phyloP scores from a whole-genome alignment of 805 yeast species.

The Yamadazyma kitorensis region DNA sequence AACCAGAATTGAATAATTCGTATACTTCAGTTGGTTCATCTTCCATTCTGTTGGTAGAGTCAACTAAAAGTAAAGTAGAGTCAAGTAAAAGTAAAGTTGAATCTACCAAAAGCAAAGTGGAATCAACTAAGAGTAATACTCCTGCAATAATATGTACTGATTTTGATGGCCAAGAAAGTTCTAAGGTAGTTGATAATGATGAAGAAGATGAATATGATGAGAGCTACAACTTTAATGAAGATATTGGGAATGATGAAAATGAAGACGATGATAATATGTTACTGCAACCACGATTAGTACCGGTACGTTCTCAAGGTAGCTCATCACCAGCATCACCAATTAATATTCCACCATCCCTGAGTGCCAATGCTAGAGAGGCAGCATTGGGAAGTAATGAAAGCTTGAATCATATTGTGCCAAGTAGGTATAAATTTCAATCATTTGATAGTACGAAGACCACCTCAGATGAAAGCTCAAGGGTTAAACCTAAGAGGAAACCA shows the following conservation, averaged over 20 bases:
- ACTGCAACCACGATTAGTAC: background rate
- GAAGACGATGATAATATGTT: background rate
- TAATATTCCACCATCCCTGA: constrained; percentile 26
- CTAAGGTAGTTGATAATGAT: background rate
- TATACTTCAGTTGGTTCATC: constrained; percentile 9
- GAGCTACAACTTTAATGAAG: background rate
- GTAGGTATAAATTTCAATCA: constrained; percentile 10
- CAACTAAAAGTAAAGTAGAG: background rate
- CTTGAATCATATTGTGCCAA: constrained; percentile 8
- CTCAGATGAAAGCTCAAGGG: constrained; percentile 10
- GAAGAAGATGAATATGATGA: constrained; percentile 1
- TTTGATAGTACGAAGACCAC: constrained; percentile 9
- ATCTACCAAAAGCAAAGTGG: background rate
- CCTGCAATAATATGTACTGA: constrained; percentile 12
- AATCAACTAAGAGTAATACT: background rate
- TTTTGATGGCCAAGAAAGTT: constrained; percentile 3
- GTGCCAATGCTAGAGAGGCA: constrained; percentile 24
- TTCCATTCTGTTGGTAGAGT: constrained; percentile 5
- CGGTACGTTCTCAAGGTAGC: constrained; percentile 9
- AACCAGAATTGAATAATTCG: constrained; percentile 5
- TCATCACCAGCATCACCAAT: constrained; percentile 21
- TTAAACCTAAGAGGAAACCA: constrained; percentile 24
- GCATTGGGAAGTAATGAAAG: constrained; percentile 22
- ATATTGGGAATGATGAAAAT: background rate
- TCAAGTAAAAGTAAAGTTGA: background rate